Evolutionary conservation across 306 rosid species (phyloP).

Genomic region (Elaeagnus macrophylla): DNA sequence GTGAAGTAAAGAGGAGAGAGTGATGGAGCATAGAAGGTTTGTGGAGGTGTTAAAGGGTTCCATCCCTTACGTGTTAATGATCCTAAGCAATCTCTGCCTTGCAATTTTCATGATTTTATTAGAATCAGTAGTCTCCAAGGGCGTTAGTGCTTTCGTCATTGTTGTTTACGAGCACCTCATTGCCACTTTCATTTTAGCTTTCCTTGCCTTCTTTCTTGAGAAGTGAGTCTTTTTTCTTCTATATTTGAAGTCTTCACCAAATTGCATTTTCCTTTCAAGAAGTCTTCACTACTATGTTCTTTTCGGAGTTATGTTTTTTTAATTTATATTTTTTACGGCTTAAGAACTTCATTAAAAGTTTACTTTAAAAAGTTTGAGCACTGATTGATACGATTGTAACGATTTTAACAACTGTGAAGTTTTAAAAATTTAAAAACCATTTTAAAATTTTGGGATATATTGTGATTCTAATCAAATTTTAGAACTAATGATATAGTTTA

Average conservation of each 20-base stretch:
- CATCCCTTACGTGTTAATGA: conserved; percentile 7
- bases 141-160: conserved; percentile 4
- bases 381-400: too few species aligned
- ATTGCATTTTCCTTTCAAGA: not conserved
- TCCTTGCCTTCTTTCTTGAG: conserved; percentile 11
- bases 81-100: conserved; percentile 2
- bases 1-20: too few species aligned
- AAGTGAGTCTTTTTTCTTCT: not conserved
- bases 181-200: conserved; percentile 1
- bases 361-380: too few species aligned
- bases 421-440: too few species aligned
- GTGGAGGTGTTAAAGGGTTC: not conserved
- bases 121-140: not conserved
- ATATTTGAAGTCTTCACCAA: too few species aligned
- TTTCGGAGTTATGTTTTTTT: not conserved
- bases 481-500: not conserved
- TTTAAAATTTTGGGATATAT: too few species aligned
- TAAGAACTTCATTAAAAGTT: not conserved
- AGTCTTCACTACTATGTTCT: too few species aligned
- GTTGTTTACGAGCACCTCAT: conserved; percentile 8
- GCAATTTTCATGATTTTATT: conserved; percentile 11
- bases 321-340: not conserved
- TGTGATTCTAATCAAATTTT: too few species aligned
- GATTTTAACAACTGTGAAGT: too few species aligned
- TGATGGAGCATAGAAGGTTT: not conserved